Evolutionary conservation across 1,284 basidiomycete species (phyloP), one percentile per base, ranked within the genome.

Genomic region (Malassezia equina): DNA sequence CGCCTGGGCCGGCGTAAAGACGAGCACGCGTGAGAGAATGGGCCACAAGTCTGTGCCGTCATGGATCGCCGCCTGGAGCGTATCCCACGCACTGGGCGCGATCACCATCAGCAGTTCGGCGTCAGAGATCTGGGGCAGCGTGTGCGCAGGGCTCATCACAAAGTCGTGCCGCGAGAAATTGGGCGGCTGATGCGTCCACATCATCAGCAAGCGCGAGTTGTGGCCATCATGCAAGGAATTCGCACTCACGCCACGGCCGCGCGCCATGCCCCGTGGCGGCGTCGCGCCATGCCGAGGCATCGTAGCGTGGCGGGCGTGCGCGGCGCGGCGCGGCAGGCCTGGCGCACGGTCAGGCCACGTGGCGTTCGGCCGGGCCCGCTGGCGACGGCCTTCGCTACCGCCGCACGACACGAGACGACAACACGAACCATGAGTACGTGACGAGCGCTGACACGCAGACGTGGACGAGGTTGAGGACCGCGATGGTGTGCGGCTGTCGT

Each of bases 401-500:
- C 23, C 36, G 47, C 42, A 44, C 33, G 24, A 29, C 47, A 48
- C 23, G 31, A 33, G 12, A 46, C 24, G 24, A 25, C 44, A 31
- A 32, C 15, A 23, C 19, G 28, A 21, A 32, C 43, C 19, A 55
- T 55, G 52, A 55, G 52, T 55, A 44, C 40, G 52, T 55, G 19
- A 31, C 13, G 7, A 2, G 17, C 21, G 23, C 34, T 54, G 32
- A 42, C 48, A 21, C 27, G 15, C 34, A 51, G 48, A 73, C 55
- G 71, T 73, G 46, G 71, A 75, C 65, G 72, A 73, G 61, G 73
- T 75, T 58, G 74, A 75, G 59, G 74, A 75, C 59, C 67, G 73
- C 55, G 74, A 75, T 63, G 74, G 74, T 53, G 67, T 75, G 43
- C 66, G 74, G 29, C 71, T 77, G 68, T 93, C 90, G 55, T 96